Evolutionary conservation across 1,284 basidiomycete genomes (phyloP).

Genomic region (Fomitiporia mediterranea): DNA sequence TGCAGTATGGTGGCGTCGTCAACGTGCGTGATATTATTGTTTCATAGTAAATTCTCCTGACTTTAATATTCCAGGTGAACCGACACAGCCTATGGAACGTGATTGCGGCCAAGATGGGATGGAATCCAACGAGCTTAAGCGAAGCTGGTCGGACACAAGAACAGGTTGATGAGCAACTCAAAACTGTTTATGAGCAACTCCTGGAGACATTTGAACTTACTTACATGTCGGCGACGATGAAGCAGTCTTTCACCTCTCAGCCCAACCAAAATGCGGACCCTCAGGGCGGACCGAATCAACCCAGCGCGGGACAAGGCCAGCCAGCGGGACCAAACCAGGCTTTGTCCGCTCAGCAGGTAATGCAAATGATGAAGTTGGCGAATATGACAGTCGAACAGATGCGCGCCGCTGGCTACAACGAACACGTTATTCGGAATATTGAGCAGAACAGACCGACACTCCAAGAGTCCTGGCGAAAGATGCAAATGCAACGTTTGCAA

Average conservation of each 20-base stretch:
- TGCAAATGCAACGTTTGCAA: constrained; percentile 23
- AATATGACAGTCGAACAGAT: constrained; percentile 45
- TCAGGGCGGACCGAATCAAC: not conserved
- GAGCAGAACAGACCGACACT: constrained; percentile 46
- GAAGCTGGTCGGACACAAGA: constrained; percentile 51
- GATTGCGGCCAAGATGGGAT: constrained; percentile 60
- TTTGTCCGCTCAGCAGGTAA: constrained; percentile 26
- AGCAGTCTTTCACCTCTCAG: constrained; percentile 21
- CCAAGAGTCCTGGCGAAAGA: constrained; percentile 23
- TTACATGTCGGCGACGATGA: constrained; percentile 34
- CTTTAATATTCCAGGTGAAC: constrained; percentile 38
- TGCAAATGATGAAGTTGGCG: constrained; percentile 34
- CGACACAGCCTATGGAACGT: constrained; percentile 56
- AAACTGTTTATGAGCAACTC: constrained; percentile 55
- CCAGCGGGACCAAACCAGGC: constrained; percentile 19
- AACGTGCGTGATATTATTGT: constrained; percentile 36
- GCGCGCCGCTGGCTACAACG: constrained; percentile 44
- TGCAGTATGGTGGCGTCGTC: constrained; percentile 47
- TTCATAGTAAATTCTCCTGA: not conserved
- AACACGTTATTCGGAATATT: constrained; percentile 49
- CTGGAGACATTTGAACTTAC: constrained; percentile 52
- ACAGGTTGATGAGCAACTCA: constrained; percentile 52
- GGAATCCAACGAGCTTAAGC: constrained; percentile 46
- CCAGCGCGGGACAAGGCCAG: constrained; percentile 9
- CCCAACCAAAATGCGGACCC: constrained; percentile 15